A percentile compares a stretch with the other conserved stretches of the same genome.
These are phyloP conservation scores for Globisporangium nunn DNA, from an alignment of 352 stramenopile genomes.

Conservation along the genomic window DNA sequence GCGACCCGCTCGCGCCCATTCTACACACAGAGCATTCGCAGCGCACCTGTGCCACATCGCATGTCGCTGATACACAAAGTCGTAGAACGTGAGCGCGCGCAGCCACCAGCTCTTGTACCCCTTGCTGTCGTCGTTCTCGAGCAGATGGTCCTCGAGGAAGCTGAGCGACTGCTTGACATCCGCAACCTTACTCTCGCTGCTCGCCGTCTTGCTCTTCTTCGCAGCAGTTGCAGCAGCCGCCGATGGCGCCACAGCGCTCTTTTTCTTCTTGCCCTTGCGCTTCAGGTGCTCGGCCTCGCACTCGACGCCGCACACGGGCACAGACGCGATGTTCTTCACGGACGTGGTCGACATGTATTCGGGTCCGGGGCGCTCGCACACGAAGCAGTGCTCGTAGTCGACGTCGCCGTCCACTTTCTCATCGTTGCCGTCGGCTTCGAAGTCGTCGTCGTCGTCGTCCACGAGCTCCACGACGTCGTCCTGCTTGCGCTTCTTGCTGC, in stretches of 20 bases:
- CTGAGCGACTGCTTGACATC: conserved; percentile 38
- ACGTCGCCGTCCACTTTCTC: conserved; percentile 3
- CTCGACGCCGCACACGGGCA: conserved; percentile 59
- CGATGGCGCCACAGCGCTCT: conserved; percentile 13
- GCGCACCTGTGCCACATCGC: conserved; percentile 72
- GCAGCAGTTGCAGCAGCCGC: background rate
- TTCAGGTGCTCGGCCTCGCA: conserved; percentile 49
- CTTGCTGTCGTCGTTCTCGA: conserved; percentile 58
- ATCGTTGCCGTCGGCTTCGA: background rate
- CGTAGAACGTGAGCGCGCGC: conserved; percentile 72
- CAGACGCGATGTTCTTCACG: conserved; percentile 40
- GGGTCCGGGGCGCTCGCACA: conserved; percentile 50
- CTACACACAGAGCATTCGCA: background rate
- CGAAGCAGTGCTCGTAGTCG: conserved; percentile 41
- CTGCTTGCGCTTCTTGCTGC: conserved; percentile 8
- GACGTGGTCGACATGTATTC: conserved; percentile 58
- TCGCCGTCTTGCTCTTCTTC: conserved; percentile 35
- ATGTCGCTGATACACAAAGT: conserved; percentile 82
- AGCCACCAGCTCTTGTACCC: conserved; percentile 87
- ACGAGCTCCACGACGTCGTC: conserved; percentile 4
- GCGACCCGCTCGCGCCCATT: no score
- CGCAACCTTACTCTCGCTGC: background rate
- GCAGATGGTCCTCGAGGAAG: conserved; percentile 68
- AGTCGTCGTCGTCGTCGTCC: conserved; percentile 11
- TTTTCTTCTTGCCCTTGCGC: conserved; percentile 15